phyloP scores from a whole-genome alignment of 1,284 basidiomycete genomes.

The Ustilago tritici region DNA sequence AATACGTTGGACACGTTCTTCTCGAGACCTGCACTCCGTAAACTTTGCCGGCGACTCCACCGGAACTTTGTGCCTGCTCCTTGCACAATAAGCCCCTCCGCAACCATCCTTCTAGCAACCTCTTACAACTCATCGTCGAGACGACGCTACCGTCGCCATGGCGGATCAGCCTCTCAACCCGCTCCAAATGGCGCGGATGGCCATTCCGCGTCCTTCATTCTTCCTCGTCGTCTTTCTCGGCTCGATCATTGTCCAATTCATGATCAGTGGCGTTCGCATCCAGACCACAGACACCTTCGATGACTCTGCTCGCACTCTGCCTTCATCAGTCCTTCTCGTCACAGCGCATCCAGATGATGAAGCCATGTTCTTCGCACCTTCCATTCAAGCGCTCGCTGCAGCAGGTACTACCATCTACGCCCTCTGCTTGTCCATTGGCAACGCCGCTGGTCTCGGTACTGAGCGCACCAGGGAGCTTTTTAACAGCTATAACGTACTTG shows the following conservation, averaged over 20 bases:
- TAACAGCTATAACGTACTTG: slow-evolving; percentile 73
- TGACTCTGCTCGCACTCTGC: slow-evolving; percentile 18
- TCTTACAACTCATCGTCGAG: background rate
- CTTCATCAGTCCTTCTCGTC: slow-evolving; percentile 73
- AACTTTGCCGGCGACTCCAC: background rate
- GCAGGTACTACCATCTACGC: slow-evolving; percentile 69
- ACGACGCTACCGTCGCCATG: slow-evolving; percentile 10
- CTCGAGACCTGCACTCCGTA: background rate
- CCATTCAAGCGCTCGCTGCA: slow-evolving; percentile 74
- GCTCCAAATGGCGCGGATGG: slow-evolving; percentile 33
- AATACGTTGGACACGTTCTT: background rate
- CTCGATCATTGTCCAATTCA: slow-evolving; percentile 35
- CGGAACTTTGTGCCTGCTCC: background rate
- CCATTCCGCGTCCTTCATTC: slow-evolving; percentile 44
- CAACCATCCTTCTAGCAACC: background rate
- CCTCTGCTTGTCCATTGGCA: slow-evolving; percentile 74
- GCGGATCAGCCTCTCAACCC: slow-evolving; percentile 16
- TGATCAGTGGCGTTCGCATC: slow-evolving; percentile 37
- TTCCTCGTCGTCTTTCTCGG: slow-evolving; percentile 36
- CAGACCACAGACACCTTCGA: slow-evolving; percentile 12
- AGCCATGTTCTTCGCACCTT: slow-evolving; percentile 89
- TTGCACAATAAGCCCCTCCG: background rate
- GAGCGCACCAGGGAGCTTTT: slow-evolving; percentile 77
- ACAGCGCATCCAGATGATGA: slow-evolving; percentile 94
- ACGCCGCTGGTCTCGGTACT: slow-evolving; percentile 83